Evolutionary conservation across 164 flowering plant species (phyloP).

Genomic region (Litsea cubeba): DNA sequence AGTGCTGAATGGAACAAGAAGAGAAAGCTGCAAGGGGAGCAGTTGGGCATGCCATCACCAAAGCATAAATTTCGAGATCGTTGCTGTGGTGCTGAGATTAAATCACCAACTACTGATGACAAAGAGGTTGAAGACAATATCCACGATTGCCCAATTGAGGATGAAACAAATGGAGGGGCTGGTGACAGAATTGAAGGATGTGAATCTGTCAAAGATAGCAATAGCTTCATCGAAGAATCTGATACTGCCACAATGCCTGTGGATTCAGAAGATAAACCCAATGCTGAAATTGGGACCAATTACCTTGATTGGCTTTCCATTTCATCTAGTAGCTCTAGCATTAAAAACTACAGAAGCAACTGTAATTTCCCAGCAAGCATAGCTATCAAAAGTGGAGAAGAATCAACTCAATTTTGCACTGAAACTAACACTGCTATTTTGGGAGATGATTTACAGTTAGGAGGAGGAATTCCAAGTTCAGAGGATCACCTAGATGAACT

Average conservation of each 20-base stretch:
- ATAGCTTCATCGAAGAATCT: conserved; percentile 32
- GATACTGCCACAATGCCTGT: conserved; percentile 27
- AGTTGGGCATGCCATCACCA: conserved; percentile 40
- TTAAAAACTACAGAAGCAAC: neutral
- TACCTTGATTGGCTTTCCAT: conserved; percentile 24
- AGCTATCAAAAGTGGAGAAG: neutral
- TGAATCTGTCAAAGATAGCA: conserved; percentile 52
- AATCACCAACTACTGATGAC: conserved; percentile 1
- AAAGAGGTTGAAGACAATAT: conserved; percentile 11
- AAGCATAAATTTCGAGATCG: conserved; percentile 41
- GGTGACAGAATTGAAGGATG: conserved; percentile 14
- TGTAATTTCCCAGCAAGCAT: neutral
- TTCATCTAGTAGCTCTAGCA: conserved; percentile 15
- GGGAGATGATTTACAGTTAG: neutral
- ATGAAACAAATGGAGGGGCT: conserved; percentile 2
- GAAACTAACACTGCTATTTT: neutral
- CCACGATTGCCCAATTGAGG: neutral
- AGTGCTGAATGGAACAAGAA: conserved; percentile 41
- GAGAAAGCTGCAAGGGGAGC: conserved; percentile 52
- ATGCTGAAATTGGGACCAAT: conserved; percentile 10
- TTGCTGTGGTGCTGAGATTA: conserved; percentile 13
- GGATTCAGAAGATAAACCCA: neutral
- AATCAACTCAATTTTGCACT: no score
- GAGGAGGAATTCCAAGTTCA: neutral
- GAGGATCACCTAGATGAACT: conserved; percentile 32